Base-by-base conservation (phyloP, 2,329 filamentous ascomycete species). In the Colletotrichum shisoi region DNA sequence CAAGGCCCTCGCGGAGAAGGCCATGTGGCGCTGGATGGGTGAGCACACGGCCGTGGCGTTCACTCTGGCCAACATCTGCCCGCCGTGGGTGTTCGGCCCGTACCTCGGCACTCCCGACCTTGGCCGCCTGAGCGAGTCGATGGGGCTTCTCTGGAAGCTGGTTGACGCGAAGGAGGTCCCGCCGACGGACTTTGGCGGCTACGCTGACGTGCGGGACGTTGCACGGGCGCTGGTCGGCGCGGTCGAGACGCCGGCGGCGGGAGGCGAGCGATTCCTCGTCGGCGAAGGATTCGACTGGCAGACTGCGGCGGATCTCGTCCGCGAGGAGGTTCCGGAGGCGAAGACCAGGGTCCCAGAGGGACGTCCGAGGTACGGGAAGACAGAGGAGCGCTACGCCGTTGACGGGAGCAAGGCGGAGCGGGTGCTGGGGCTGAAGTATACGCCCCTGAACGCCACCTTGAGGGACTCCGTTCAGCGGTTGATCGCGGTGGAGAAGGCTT, bases 151-250 rank as follows among this genome's bases (percentile, higher is more conserved):
- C 3, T 70, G 68, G 65, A 59, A 59, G 8, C 63, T 73, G 1
- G n/a, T 67, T 2, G 68, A 39, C 0, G 72, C 71, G 7, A 67
- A 63, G 2, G 65, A 68, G 1, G 48, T 73, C 3, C 71, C 71
- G 0, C 67, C 70, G 11, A 68, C 67, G 9, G 72, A 72, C 59
- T 73, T 73, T 57, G 71, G 54, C 24, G 72, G 65, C 1, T 90
- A 86, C 79, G 85, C 89, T 2, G 84, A 87, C 69, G 85, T 87
- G 17, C 80, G 84, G 3, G 84, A 91, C 71, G 83, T 91, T 0
- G 89, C 89, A 0, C 76, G 84, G 6, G 85, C 85, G 0, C 89
- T 91, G 70, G 83, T 91, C n/a, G 81, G 81, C 27, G 87, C 87
- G 0, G 79, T 87, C 52, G 77, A 86, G 69, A 79, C 85, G 31